Percentiles rank a stretch among this genome's conserved stretches.
Evolutionary conservation across 2,329 filamentous ascomycete genomes (phyloP).

Genomic region (Epichloe brachyelytri): DNA sequence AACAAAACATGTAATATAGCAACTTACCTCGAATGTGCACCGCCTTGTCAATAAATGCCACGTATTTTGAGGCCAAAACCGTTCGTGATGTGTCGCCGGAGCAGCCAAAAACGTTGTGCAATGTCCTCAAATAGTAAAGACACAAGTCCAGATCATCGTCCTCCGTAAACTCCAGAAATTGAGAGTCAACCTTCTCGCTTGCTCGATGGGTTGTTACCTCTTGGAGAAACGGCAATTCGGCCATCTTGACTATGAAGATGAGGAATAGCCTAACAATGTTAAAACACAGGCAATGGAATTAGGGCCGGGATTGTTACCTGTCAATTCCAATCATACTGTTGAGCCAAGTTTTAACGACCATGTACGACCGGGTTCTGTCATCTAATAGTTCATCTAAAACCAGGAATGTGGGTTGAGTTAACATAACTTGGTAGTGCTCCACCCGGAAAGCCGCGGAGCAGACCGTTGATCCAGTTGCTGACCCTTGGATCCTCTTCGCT

Average conservation of each 20-base stretch:
- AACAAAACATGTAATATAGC: background rate
- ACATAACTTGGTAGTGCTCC: conserved; percentile 57
- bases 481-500: conserved; percentile 36
- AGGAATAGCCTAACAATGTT: conserved; percentile 39
- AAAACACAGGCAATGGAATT: background rate
- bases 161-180: conserved; percentile 23
- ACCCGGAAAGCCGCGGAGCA: conserved; percentile 37
- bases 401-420: conserved; percentile 70
- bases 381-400: conserved; percentile 67
- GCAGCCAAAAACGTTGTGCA: conserved; percentile 62
- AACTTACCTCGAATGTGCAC: conserved; percentile 38
- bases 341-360: conserved; percentile 71
- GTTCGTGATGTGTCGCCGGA: conserved; percentile 55
- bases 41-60: conserved; percentile 15
- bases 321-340: conserved; percentile 52
- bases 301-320: conserved; percentile 30
- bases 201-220: conserved; percentile 4
- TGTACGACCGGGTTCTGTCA: conserved; percentile 59
- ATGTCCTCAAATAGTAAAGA: conserved; percentile 62
- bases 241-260: conserved; percentile 46
- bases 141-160: conserved; percentile 64
- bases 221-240: conserved; percentile 38
- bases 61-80: conserved; percentile 49
- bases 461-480: conserved; percentile 22
- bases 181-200: conserved; percentile 8